Conservation (phyloP, 495 filamentous ascomycete species). For the Aspergillus homomorphus region DNA sequence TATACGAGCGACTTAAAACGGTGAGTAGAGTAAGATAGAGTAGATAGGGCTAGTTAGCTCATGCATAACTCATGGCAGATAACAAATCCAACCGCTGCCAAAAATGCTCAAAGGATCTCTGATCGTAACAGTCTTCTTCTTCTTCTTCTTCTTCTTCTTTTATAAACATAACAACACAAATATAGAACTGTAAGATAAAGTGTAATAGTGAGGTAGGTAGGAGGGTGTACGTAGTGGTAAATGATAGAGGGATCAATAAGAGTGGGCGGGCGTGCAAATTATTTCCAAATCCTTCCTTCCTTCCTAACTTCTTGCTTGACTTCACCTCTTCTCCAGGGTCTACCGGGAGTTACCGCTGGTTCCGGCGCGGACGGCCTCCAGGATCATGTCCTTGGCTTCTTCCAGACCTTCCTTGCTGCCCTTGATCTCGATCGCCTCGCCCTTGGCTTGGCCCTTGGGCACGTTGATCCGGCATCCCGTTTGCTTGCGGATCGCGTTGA, state of each 20-base stretch:
- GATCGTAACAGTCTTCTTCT: background rate
- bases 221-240: background rate
- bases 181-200: slow-evolving; percentile 1
- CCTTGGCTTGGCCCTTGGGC: slow-evolving; percentile 71
- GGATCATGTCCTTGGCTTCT: slow-evolving; percentile 81
- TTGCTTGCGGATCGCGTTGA: slow-evolving; percentile 87
- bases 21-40: background rate
- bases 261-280: background rate
- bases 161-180: slow-evolving; percentile 4
- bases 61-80: background rate
- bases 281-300: background rate
- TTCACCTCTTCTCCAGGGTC: too few relatives aligned
- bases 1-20: too few relatives aligned
- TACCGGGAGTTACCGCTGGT: slow-evolving; percentile 27
- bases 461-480: slow-evolving; percentile 91
- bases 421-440: slow-evolving; percentile 83
- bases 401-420: slow-evolving; percentile 78
- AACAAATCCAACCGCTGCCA: slow-evolving; percentile 1
- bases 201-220: background rate
- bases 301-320: background rate
- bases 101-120: slow-evolving; percentile 7
- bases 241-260: background rate
- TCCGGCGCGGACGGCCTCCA: slow-evolving; percentile 66
- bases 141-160: background rate
- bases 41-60: slow-evolving; percentile 1